Evolutionary conservation across 192 early-diverging fungal genomes (phyloP).

Genomic region (Coemansia sp.): DNA sequence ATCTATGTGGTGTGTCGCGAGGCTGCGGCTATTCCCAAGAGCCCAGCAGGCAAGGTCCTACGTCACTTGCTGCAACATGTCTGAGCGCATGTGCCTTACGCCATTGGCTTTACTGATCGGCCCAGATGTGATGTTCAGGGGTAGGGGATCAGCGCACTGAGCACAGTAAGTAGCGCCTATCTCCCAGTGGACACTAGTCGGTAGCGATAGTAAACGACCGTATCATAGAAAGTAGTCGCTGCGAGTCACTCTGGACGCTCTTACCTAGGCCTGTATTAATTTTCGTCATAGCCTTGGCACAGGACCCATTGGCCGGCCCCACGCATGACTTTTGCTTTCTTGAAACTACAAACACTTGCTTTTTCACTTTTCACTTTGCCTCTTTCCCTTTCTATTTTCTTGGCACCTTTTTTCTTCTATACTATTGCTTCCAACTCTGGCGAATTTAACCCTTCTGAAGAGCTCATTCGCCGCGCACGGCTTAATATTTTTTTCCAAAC

Average conservation of each 20-base stretch:
- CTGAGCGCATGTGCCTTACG: neutral
- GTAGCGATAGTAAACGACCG: neutral
- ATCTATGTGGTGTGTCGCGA: conserved; percentile 16
- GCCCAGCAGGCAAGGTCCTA: conserved; percentile 28
- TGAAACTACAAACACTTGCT: neutral
- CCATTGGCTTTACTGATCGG: neutral
- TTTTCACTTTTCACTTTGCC: neutral
- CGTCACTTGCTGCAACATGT: conserved; percentile 7
- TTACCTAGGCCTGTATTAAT: neutral
- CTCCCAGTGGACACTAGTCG: neutral
- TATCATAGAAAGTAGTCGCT: neutral
- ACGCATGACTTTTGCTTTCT: conserved; percentile 5
- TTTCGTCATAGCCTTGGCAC: neutral
- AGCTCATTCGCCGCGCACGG: neutral
- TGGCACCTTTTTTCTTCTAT: neutral
- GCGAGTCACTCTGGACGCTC: too few species aligned
- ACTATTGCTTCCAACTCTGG: neutral
- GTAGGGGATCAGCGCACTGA: neutral
- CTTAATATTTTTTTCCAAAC: neutral
- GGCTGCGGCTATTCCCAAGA: conserved; percentile 19
- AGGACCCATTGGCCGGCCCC: neutral
- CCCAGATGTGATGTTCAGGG: neutral
- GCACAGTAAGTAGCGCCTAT: neutral
- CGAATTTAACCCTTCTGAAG: neutral
- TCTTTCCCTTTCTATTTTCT: conserved; percentile 2